phyloP scores from a whole-genome alignment of 1,284 basidiomycete genomes.

The Ganoderma leucocontextum region DNA sequence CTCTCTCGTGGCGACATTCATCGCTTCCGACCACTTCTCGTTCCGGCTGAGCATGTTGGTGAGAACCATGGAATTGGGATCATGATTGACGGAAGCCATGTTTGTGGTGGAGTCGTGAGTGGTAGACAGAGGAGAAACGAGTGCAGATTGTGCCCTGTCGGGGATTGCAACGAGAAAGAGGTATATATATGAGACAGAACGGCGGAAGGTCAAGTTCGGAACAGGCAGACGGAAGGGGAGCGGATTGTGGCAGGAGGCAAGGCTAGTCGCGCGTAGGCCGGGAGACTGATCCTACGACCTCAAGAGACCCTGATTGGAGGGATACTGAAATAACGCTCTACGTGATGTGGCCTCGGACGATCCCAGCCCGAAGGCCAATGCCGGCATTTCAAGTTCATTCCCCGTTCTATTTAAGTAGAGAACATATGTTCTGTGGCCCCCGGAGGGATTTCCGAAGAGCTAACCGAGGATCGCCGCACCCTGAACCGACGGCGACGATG shows the following conservation, averaged over 20 bases:
- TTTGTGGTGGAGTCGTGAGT: background rate
- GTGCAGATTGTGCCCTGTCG: background rate
- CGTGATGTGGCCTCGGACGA: conserved; percentile 5
- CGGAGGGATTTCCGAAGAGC: background rate
- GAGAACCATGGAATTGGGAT: conserved; percentile 2
- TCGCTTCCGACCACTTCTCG: conserved; percentile 12
- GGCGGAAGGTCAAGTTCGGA: background rate
- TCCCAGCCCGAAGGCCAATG: conserved; percentile 1
- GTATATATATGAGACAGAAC: conserved; percentile 5
- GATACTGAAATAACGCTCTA: background rate
- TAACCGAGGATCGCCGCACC: background rate
- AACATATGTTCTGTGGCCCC: background rate
- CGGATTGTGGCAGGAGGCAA: background rate
- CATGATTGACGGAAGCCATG: background rate
- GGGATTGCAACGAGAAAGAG: background rate
- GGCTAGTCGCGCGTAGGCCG: conserved; percentile 2
- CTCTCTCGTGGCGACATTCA: conserved; percentile 1
- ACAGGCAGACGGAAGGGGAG: background rate
- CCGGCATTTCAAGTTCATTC: background rate
- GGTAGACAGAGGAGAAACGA: background rate
- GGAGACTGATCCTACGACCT: conserved; percentile 2
- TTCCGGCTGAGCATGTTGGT: conserved; percentile 12
- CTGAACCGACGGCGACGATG: background rate
- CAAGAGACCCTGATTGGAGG: background rate
- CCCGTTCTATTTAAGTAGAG: background rate